Percentiles rank a stretch among this genome's conserved stretches.
Conservation (phyloP, 768 basidiomycete genomes). For the Kwoniella shandongensis region DNA sequence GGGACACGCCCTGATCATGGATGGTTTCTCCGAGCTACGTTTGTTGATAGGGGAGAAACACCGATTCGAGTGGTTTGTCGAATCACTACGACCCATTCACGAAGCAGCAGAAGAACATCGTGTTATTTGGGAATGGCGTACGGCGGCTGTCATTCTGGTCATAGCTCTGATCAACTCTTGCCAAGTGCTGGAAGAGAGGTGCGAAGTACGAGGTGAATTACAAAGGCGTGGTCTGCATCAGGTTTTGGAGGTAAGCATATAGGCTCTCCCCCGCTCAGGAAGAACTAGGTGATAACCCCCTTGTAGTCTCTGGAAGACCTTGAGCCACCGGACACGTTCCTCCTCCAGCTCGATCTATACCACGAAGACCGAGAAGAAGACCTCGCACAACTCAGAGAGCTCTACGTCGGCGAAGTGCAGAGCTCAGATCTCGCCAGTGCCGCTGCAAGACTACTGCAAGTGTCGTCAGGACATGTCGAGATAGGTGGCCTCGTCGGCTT, state of each 20-base stretch:
- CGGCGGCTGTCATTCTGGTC: conserved; percentile 71
- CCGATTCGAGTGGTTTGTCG: conserved; percentile 75
- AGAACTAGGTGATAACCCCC: not conserved
- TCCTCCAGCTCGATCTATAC: conserved; percentile 78
- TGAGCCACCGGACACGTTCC: conserved; percentile 71
- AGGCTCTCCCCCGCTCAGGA: not conserved
- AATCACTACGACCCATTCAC: conserved; percentile 57
- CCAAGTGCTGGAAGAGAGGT: conserved; percentile 73
- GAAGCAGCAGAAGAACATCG: conserved; percentile 48
- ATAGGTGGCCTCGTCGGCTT: not conserved
- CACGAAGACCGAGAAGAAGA: conserved; percentile 88
- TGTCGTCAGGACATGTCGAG: not conserved
- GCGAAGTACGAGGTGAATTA: conserved; percentile 79
- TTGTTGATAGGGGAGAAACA: conserved; percentile 69
- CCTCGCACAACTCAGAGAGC: conserved; percentile 74
- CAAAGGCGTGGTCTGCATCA: conserved; percentile 78
- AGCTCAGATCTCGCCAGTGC: conserved; percentile 12
- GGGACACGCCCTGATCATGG: conserved; percentile 72
- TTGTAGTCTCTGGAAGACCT: conserved; percentile 73
- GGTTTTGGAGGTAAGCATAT: conserved; percentile 68
- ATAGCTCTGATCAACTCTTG: conserved; percentile 77
- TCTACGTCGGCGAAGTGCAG: conserved; percentile 43
- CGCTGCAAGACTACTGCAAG: conserved; percentile 1
- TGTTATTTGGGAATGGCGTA: conserved; percentile 79
- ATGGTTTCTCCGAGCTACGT: conserved; percentile 77